Percentiles rank a stretch among this genome's conserved stretches.
Conservation (phyloP, 352 stramenopile species). For the Pythium myriotylum region DNA sequence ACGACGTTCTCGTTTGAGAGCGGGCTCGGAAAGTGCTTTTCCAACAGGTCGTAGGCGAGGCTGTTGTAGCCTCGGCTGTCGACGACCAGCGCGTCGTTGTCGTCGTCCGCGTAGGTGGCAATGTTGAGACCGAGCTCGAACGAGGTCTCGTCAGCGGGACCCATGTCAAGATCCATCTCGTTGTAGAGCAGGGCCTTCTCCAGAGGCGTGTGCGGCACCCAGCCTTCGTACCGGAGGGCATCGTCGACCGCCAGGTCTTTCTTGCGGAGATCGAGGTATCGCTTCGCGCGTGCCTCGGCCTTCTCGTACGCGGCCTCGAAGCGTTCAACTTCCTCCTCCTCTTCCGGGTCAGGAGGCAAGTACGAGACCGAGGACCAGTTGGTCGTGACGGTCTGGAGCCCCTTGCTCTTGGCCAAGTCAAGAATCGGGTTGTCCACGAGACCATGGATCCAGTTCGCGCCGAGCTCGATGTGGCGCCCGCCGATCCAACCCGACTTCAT, state of each 20-base stretch:
- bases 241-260: slow-evolving; percentile 4
- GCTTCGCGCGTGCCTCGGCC: not conserved
- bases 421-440: slow-evolving; percentile 6
- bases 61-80: slow-evolving; percentile 6
- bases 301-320: slow-evolving; percentile 1
- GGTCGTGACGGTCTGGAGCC: slow-evolving; percentile 4
- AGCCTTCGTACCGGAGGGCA: slow-evolving; percentile 7
- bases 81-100: slow-evolving; percentile 3
- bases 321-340: slow-evolving; percentile 1
- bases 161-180: slow-evolving; percentile 6
- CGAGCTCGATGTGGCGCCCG: slow-evolving; percentile 6
- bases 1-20: slow-evolving; percentile 1
- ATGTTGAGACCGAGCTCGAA: slow-evolving; percentile 7
- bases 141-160: not conserved
- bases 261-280: not conserved
- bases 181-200: slow-evolving; percentile 8
- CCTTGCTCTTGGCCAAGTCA: not conserved
- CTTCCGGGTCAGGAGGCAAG: slow-evolving; percentile 3
- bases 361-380: slow-evolving; percentile 6
- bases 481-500: slow-evolving; percentile 7
- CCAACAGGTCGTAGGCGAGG: not conserved
- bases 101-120: not conserved
- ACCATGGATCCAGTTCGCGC: slow-evolving; percentile 11
- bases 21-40: slow-evolving; percentile 7
- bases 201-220: slow-evolving; percentile 2